Conservation (phyloP, 371 early-diverging fungal genomes). For the Syncephalastrum contaminatum region DNA sequence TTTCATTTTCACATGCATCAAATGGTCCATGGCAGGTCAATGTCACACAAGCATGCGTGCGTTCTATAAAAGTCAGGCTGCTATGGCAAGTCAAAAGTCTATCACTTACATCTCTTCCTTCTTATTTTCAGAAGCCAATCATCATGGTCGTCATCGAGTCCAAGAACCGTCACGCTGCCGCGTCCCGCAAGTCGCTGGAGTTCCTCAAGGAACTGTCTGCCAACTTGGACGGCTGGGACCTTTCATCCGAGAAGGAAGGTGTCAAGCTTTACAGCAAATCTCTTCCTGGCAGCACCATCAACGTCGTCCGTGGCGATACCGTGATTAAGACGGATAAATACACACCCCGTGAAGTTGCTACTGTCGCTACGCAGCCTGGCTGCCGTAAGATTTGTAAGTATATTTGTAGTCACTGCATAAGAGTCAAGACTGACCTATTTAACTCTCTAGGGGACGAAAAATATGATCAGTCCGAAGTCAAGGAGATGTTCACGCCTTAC, state of each 20-base stretch:
- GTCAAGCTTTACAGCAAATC: slow-evolving; percentile 25
- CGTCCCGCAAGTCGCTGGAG: slow-evolving; percentile 19
- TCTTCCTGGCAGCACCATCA: neutral
- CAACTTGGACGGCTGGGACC: slow-evolving; percentile 20
- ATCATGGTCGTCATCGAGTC: slow-evolving; percentile 29
- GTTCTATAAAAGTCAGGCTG: slow-evolving; percentile 9
- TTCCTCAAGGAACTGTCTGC: slow-evolving; percentile 25
- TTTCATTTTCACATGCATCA: no score
- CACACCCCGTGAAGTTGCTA: slow-evolving; percentile 21
- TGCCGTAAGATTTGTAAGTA: slow-evolving; percentile 23
- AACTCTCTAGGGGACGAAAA: slow-evolving; percentile 42
- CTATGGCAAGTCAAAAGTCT: neutral
- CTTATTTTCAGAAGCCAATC: slow-evolving; percentile 6
- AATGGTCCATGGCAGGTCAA: no score
- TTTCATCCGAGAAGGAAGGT: slow-evolving; percentile 21
- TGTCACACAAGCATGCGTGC: slow-evolving; percentile 1
- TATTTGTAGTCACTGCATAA: neutral
- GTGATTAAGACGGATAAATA: slow-evolving; percentile 11
- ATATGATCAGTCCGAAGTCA: slow-evolving; percentile 39
- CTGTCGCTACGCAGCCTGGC: slow-evolving; percentile 16
- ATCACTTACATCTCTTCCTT: neutral
- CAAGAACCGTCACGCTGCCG: slow-evolving; percentile 29
- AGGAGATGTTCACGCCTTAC: slow-evolving; percentile 24
- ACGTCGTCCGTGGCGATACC: slow-evolving; percentile 22
- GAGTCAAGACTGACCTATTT: neutral